Evolutionary conservation across 1,139 yeast species (phyloP).

Genomic region (Candida dubliniensis): DNA sequence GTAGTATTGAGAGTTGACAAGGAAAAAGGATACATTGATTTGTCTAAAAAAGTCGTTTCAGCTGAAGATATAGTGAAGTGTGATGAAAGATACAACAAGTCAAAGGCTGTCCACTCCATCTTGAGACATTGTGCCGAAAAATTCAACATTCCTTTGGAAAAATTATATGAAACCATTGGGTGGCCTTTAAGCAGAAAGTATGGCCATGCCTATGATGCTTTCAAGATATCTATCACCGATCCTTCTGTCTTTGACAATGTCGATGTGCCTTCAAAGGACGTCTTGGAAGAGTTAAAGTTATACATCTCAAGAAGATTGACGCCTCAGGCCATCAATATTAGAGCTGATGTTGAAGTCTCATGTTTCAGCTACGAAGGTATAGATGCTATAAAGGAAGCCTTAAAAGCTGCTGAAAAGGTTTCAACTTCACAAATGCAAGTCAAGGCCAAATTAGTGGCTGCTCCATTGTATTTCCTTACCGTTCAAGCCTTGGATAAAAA

Average conservation of each 20-base stretch:
- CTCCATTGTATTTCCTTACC: conserved; percentile 92
- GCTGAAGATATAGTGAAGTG: conserved; percentile 96
- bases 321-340: conserved; percentile 95
- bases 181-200: conserved; percentile 97
- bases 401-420: conserved; percentile 80
- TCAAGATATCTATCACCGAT: conserved; percentile 92
- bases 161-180: conserved; percentile 82
- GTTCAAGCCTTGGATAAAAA: conserved; percentile 91
- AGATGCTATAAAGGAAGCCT: conserved; percentile 90
- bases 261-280: conserved; percentile 67
- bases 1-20: conserved; percentile 98
- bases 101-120: conserved; percentile 96
- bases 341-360: conserved; percentile 97
- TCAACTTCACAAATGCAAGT: conserved; percentile 84
- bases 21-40: conserved; percentile 96
- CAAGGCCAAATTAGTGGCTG: conserved; percentile 94
- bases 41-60: conserved; percentile 97
- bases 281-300: conserved; percentile 75
- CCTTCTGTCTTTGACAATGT: conserved; percentile 83
- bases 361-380: conserved; percentile 98
- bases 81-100: conserved; percentile 96
- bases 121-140: conserved; percentile 98
- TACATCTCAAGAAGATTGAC: conserved; percentile 93
- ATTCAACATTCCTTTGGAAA: conserved; percentile 83
- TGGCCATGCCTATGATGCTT: conserved; percentile 98